Conservation (phyloP, 2,329 filamentous ascomycete genomes). For the Tolypocladium ophioglossoides region DNA sequence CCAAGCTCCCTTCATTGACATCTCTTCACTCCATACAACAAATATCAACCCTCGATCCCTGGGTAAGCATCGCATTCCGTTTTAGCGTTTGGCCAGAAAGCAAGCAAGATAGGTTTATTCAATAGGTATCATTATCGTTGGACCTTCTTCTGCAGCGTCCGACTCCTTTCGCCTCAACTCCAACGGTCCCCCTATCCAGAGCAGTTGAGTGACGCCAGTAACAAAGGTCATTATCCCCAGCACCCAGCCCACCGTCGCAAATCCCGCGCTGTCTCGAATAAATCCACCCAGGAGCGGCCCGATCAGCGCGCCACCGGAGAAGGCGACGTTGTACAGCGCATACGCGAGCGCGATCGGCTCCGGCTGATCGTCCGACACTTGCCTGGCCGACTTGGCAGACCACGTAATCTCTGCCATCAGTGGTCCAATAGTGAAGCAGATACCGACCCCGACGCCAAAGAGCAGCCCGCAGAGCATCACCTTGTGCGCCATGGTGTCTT, state of each 20-base stretch:
- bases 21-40: not conserved
- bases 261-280: constrained; percentile 20
- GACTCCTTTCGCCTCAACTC: not conserved
- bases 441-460: constrained; percentile 17
- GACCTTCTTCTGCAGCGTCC: not conserved
- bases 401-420: constrained; percentile 26
- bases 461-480: constrained; percentile 21
- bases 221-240: constrained; percentile 17
- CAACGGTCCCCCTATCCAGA: constrained; percentile 18
- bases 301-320: constrained; percentile 18
- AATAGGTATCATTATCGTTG: not conserved
- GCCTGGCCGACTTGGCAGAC: constrained; percentile 13
- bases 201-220: constrained; percentile 14
- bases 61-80: not conserved
- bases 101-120: not conserved
- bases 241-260: constrained; percentile 21
- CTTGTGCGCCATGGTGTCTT: constrained; percentile 18
- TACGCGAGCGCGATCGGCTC: constrained; percentile 23
- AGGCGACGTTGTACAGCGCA: constrained; percentile 25
- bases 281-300: constrained; percentile 24
- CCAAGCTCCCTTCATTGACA: not conserved
- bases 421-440: constrained; percentile 20
- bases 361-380: constrained; percentile 1
- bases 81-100: not conserved
- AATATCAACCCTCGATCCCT: not conserved